These are phyloP conservation scores for Tetracladium marchalianum DNA, from an alignment of 495 filamentous ascomycete genomes.

Conservation along the genomic window DNA sequence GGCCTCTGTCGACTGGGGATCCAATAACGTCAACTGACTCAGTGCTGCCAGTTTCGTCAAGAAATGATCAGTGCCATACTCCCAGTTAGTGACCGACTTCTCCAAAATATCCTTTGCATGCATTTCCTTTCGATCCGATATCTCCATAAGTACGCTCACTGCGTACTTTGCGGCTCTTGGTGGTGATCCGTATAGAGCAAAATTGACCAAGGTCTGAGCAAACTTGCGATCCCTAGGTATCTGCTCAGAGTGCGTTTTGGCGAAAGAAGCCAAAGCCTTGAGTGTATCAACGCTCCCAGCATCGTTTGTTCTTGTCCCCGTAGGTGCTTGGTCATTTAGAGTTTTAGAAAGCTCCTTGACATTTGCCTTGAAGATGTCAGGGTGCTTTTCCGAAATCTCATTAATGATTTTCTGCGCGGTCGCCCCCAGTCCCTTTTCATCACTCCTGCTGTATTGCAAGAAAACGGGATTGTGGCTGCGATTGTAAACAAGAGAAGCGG, in stretches of 20 bases:
- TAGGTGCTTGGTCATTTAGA: slow-evolving; percentile 71
- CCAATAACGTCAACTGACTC: slow-evolving; percentile 74
- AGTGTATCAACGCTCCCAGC: slow-evolving; percentile 70
- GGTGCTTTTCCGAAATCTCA: slow-evolving; percentile 81
- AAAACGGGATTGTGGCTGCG: slow-evolving; percentile 85
- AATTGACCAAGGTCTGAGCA: slow-evolving; percentile 64
- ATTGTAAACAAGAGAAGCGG: slow-evolving; percentile 80
- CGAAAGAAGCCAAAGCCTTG: slow-evolving; percentile 86
- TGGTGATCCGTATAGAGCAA: slow-evolving; percentile 71
- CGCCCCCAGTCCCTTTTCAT: slow-evolving; percentile 64
- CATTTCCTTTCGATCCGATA: slow-evolving; percentile 73
- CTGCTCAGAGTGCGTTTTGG: slow-evolving; percentile 72
- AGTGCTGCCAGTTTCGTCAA: slow-evolving; percentile 77
- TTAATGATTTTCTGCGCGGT: slow-evolving; percentile 86
- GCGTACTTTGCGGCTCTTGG: slow-evolving; percentile 86
- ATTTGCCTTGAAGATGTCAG: slow-evolving; percentile 83
- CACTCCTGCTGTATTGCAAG: slow-evolving; percentile 72
- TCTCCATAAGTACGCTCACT: slow-evolving; percentile 76
- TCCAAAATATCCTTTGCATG: slow-evolving; percentile 75
- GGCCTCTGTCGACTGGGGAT: slow-evolving; percentile 60
- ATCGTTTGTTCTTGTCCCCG: slow-evolving; percentile 51
- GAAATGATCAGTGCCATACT: slow-evolving; percentile 64
- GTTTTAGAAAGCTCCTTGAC: slow-evolving; percentile 85
- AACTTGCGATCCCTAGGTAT: slow-evolving; percentile 82
- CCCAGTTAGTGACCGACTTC: slow-evolving; percentile 64